Conservation (phyloP, 768 basidiomycete species). For the Rhizopogon sp. region DNA sequence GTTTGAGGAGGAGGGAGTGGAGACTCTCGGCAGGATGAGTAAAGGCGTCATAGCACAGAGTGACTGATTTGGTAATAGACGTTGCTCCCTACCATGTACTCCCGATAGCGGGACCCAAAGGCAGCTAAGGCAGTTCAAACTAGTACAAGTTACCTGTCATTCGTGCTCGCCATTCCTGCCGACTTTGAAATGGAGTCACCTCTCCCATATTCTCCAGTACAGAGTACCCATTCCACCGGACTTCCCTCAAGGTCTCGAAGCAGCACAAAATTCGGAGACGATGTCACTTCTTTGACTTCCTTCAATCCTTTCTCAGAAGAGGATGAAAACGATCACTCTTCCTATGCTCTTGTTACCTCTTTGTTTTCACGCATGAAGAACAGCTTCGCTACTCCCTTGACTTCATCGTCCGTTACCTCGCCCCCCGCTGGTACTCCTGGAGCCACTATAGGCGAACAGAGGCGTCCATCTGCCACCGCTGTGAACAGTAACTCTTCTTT, state of each 20-base stretch:
- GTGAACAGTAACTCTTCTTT: slow-evolving; percentile 39
- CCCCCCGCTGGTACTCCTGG: slow-evolving; percentile 27
- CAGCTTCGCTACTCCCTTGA: slow-evolving; percentile 63
- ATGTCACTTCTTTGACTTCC: slow-evolving; percentile 72
- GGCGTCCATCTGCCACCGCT: slow-evolving; percentile 51
- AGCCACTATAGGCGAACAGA: slow-evolving; percentile 37
- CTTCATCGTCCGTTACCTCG: slow-evolving; percentile 40
- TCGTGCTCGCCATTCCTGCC: not conserved
- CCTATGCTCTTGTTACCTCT: slow-evolving; percentile 78
- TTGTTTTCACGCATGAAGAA: slow-evolving; percentile 80
- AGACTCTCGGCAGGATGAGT: not conserved
- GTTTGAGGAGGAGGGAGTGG: not conserved
- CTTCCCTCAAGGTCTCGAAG: slow-evolving; percentile 57
- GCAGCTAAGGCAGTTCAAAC: no score
- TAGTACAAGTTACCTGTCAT: no score
- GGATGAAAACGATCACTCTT: slow-evolving; percentile 85
- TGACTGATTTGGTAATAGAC: not conserved
- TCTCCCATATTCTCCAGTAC: slow-evolving; percentile 22
- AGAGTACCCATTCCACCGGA: slow-evolving; percentile 26
- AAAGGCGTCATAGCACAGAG: not conserved
- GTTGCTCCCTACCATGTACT: not conserved
- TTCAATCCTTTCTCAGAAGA: slow-evolving; percentile 94
- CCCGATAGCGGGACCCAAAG: not conserved
- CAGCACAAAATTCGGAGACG: slow-evolving; percentile 51
- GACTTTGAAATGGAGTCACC: slow-evolving; percentile 28